Evolutionary conservation across 2,329 filamentous ascomycete species (phyloP).

Genomic region (Aspergillus nomiae): DNA sequence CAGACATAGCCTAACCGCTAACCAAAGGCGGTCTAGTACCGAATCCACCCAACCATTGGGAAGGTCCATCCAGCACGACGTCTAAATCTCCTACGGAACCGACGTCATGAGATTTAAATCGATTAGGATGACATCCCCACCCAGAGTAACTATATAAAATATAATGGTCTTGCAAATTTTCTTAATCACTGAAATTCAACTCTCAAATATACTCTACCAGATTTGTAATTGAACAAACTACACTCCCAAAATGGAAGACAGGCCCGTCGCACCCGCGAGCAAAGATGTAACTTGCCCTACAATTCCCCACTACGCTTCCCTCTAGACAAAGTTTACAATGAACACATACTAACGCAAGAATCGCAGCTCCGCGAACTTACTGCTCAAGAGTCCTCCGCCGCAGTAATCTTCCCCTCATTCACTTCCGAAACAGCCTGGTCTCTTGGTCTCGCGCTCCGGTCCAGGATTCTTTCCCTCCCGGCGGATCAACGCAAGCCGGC

Average conservation of each 20-base stretch:
- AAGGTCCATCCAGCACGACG: background rate
- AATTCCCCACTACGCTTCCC: background rate
- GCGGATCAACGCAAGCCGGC: slow-evolving; percentile 38
- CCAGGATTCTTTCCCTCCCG: slow-evolving; percentile 38
- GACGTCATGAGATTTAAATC: background rate
- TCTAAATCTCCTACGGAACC: background rate
- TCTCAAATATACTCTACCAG: background rate
- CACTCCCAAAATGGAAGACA: slow-evolving; percentile 28
- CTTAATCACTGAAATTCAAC: background rate
- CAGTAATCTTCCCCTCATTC: slow-evolving; percentile 39
- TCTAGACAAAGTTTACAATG: background rate
- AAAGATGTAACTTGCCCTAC: slow-evolving; percentile 27
- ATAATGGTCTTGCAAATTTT: background rate
- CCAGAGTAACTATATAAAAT: background rate
- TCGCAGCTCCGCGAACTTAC: slow-evolving; percentile 30
- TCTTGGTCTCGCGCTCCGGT: slow-evolving; percentile 41
- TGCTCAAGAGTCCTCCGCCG: slow-evolving; percentile 31
- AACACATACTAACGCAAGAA: slow-evolving; percentile 1
- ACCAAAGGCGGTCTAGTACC: background rate
- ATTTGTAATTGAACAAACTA: background rate
- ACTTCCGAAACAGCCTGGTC: slow-evolving; percentile 41
- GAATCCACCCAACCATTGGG: background rate
- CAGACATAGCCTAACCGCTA: background rate
- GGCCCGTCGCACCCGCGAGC: slow-evolving; percentile 29
- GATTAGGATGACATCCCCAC: background rate